A percentile compares a stretch with the other conserved stretches of the same genome.
These are phyloP conservation scores for Maudiozyma humilis DNA, from an alignment of 1,139 yeast genomes.

Conservation along the genomic window DNA sequence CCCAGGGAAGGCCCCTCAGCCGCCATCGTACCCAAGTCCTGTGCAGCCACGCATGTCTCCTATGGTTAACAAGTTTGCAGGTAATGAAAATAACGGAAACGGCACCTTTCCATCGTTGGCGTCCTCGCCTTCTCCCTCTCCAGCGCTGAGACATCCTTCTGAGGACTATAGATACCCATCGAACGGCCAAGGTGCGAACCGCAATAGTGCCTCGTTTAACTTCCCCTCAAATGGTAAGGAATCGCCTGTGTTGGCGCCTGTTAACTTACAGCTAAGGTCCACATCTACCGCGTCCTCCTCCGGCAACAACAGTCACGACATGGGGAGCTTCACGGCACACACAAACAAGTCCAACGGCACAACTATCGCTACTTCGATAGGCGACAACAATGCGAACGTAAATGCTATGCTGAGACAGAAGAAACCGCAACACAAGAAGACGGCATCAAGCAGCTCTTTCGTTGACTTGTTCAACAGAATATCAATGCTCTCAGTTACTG, in stretches of 20 bases:
- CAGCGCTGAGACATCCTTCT: not conserved
- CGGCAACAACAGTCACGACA: not conserved
- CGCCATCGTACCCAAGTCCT: constrained; percentile 45
- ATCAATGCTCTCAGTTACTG: constrained; percentile 22
- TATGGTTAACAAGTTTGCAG: constrained; percentile 2
- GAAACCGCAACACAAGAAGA: constrained; percentile 18
- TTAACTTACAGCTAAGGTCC: not conserved
- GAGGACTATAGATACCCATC: constrained; percentile 5
- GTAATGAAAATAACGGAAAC: no score
- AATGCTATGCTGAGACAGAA: constrained; percentile 4
- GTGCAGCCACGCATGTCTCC: constrained; percentile 32
- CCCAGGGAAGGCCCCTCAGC: constrained; percentile 57
- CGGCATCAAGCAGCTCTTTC: constrained; percentile 28
- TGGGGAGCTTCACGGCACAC: not conserved
- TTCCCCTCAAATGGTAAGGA: not conserved
- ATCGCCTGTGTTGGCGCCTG: not conserved
- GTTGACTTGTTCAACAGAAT: constrained; percentile 30
- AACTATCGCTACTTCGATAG: not conserved
- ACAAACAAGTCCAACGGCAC: not conserved
- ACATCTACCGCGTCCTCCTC: constrained; percentile 2
- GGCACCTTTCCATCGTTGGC: no score
- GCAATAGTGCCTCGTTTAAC: not conserved
- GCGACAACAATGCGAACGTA: constrained; percentile 1
- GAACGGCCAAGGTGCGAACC: not conserved
- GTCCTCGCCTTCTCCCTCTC: constrained; percentile 5